Base-by-base conservation (phyloP, 164 flowering plant genomes). In the Protea cynaroides region DNA sequence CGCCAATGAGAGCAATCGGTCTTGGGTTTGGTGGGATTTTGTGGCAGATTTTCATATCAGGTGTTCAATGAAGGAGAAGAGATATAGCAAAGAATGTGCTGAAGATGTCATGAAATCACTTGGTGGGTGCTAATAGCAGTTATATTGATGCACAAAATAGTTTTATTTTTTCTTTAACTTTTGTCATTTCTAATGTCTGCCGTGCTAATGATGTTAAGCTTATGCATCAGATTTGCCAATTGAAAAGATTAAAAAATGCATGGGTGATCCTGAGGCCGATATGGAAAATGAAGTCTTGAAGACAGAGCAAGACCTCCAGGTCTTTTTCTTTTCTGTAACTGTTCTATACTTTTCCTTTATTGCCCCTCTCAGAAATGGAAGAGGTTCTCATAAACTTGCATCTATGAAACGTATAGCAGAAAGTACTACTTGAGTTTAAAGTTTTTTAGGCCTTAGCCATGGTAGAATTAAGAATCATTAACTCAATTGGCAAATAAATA, bases 1-100 rank as follows among this genome's bases (percentile, higher is more conserved):
- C 59, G 90, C 93, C 34, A 89, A 88, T 63, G 89, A 84, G 74
- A 82, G 71, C 49, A 71, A 74, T 22, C 74, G 85, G 24, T 74
- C 98, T 0, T 92, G 98, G 98, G 85, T 88, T 64, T 92, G 98
- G 98, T 92, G 98, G 98, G 98, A 92, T 62, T 92, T 69, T 69
- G 98, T 90, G 21, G 83, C 93, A 0, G 98, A 92, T 81, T 92
- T 92, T 25, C 94, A 87, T 47, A 79, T 92, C 56, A 80, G 98
- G 73, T 92, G 98, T 64, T 83, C 96, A 22, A 89, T 92, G 98
- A 92, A 88, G 76, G 68, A 85, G 63, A 86, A 89, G 68, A 80
- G 63, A 57, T 92, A 89, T 57, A 84, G 75, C 79, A 81, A 80
- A 64, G 84, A 82, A 49, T 92, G 98, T 67, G 96, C 96, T n/a